These are phyloP conservation scores for Umbelopsis isabellina DNA, from an alignment of 192 early-diverging fungal genomes.

Conservation along the genomic window DNA sequence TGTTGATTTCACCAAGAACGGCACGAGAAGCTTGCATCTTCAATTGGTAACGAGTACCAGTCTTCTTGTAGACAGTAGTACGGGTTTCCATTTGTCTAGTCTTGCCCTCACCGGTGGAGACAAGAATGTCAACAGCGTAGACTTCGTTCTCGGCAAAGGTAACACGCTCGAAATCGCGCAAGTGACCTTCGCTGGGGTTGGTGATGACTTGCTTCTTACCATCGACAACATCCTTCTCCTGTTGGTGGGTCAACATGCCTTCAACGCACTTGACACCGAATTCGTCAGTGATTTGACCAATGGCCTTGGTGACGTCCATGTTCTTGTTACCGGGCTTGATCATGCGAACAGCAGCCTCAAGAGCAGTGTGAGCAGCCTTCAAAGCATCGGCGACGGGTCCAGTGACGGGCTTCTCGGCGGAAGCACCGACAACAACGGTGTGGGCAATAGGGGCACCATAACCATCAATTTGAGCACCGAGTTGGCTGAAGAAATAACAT, in stretches of 20 bases:
- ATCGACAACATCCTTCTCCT: slow-evolving; percentile 85
- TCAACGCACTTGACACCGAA: slow-evolving; percentile 90
- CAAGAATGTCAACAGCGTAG: slow-evolving; percentile 88
- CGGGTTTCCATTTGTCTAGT: slow-evolving; percentile 68
- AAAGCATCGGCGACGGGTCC: slow-evolving; percentile 88
- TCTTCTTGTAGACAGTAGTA: slow-evolving; percentile 93
- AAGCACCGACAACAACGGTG: slow-evolving; percentile 85
- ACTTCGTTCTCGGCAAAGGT: slow-evolving; percentile 87
- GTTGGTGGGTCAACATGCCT: slow-evolving; percentile 89
- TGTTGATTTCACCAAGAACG: slow-evolving; percentile 73
- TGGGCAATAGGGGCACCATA: slow-evolving; percentile 80
- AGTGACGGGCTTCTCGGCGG: slow-evolving; percentile 74
- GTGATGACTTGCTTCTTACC: slow-evolving; percentile 94
- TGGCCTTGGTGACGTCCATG: slow-evolving; percentile 73
- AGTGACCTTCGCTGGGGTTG: slow-evolving; percentile 79
- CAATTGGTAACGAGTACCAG: slow-evolving; percentile 75
- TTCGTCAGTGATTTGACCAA: slow-evolving; percentile 78
- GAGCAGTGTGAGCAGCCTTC: slow-evolving; percentile 81
- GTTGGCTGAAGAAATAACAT: slow-evolving; percentile 48
- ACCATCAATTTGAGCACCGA: slow-evolving; percentile 94
- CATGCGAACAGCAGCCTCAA: slow-evolving; percentile 84
- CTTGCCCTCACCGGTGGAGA: slow-evolving; percentile 91
- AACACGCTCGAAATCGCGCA: slow-evolving; percentile 68
- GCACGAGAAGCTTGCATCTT: slow-evolving; percentile 86
- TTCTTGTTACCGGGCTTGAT: slow-evolving; percentile 84